Base-by-base conservation (phyloP, 352 stramenopile genomes). In the Thraustotheca clavata region DNA sequence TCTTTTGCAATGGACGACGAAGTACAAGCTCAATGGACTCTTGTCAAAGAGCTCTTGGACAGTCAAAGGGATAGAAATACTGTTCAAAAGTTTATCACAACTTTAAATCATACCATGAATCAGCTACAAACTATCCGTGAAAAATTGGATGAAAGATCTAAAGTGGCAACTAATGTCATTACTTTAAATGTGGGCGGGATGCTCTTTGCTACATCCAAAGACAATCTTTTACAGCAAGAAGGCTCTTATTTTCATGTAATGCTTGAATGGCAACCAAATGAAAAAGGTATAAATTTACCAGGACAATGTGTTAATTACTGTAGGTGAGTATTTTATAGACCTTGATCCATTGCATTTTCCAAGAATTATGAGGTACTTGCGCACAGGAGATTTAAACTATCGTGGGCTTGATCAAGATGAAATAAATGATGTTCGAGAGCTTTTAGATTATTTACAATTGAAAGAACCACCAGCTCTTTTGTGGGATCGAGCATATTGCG, bases 281-380 rank as follows among this genome's bases (percentile, higher is more conserved):
- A 32, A 18, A 50, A 67, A 59, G 59, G 55, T 54, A 63, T 3
- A 20, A 47, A n/a, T 47, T 24, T 47, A 24, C 4, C 4, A 24
- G 39, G 22, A 47, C 39, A 2, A 24, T 27, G n/a, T n/a, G 27
- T 24, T n/a, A 47, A 27, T 4, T 24, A 4, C 39, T 24, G 59
- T 29, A 66, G 38, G 60, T 11, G 60, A 41, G 16, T 67, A 60
- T 49, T 67, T 67, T 22, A 49, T 67, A n/a, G 60, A 67, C 31
- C 18, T 67, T 24, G 60, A 67, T 27, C 43, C 41, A 26, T 50
- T 11, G 16, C 5, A 47, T 34, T 60, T 67, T 27, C 32, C 7
- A 11, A 47, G 46, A 12, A 47, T 67, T 26, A 33, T 67, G 22
- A 59, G 49, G 32, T 60, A 43, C 20, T 9, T 67, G 7, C 59